Conservation (phyloP, 768 basidiomycete species). For the Paxillus involutus region DNA sequence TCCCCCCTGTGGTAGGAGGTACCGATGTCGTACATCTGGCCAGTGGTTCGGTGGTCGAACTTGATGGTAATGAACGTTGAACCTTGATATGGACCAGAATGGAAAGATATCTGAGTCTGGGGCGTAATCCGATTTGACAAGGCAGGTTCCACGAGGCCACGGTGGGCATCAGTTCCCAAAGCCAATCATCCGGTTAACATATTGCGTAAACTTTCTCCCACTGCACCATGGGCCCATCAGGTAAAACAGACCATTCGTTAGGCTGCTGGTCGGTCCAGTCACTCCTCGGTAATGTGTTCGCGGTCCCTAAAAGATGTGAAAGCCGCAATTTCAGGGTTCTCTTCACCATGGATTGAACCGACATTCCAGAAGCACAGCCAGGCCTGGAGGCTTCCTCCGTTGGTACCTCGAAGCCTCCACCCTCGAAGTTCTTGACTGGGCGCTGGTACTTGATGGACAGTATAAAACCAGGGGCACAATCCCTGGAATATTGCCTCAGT, state of each 20-base stretch:
- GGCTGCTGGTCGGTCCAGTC: constrained; percentile 5
- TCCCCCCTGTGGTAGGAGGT: neutral
- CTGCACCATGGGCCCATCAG: constrained; percentile 2
- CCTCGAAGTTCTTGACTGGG: constrained; percentile 2
- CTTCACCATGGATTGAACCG: constrained; percentile 12
- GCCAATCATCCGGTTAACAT: constrained; percentile 5
- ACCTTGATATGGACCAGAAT: constrained; percentile 18
- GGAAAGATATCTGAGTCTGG: constrained; percentile 8
- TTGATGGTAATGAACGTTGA: constrained; percentile 1
- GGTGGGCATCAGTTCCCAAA: constrained; percentile 7
- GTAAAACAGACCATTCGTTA: neutral
- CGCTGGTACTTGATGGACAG: constrained; percentile 2
- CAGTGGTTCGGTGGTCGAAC: neutral
- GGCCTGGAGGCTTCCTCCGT: constrained; percentile 11
- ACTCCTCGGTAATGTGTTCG: constrained; percentile 7
- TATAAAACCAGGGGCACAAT: constrained; percentile 20
- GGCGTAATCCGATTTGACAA: constrained; percentile 1
- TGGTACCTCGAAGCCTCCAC: neutral
- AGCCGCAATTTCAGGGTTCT: constrained; percentile 17
- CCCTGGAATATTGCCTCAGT: neutral
- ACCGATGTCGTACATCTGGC: neutral
- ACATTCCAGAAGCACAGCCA: constrained; percentile 14
- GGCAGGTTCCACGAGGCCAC: constrained; percentile 21
- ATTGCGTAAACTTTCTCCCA: constrained; percentile 20
- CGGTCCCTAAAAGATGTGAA: constrained; percentile 13